phyloP scores from a whole-genome alignment of 2,329 filamentous ascomycete species.

The Beauveria sp. region DNA sequence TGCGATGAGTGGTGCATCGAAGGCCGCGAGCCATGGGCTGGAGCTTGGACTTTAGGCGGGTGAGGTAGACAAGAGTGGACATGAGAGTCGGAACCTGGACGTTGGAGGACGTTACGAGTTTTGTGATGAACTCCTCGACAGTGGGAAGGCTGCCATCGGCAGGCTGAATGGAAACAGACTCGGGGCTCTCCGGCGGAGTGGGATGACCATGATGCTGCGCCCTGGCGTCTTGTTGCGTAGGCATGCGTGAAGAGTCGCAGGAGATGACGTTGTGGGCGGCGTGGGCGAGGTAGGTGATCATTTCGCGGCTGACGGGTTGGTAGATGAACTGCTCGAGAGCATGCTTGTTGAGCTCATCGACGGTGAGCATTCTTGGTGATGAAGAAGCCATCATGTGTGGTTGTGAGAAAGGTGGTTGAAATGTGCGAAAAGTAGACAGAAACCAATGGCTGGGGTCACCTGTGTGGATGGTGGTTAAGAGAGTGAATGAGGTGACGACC shows the following conservation, averaged over 20 bases:
- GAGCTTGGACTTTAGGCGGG: conserved; percentile 72
- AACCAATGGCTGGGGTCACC: neutral
- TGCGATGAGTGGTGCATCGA: conserved; percentile 92
- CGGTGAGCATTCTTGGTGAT: conserved; percentile 32
- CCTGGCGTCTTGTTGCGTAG: conserved; percentile 28
- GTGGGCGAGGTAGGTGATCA: conserved; percentile 69
- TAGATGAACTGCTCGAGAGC: conserved; percentile 78
- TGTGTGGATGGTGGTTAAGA: neutral
- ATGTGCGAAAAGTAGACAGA: neutral
- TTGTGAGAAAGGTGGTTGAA: conserved; percentile 8
- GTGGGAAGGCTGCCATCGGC: conserved; percentile 59
- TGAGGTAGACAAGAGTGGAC: conserved; percentile 92
- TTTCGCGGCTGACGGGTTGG: conserved; percentile 63
- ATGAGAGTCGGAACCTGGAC: conserved; percentile 96
- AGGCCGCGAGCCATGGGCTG: conserved; percentile 94
- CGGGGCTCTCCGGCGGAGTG: conserved; percentile 44
- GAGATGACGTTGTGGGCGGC: conserved; percentile 73
- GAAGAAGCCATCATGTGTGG: conserved; percentile 36
- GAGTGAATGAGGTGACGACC: conserved; percentile 5
- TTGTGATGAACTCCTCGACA: conserved; percentile 84
- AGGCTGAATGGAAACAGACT: conserved; percentile 28
- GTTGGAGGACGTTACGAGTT: conserved; percentile 84
- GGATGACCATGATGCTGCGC: conserved; percentile 30
- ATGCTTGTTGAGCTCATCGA: conserved; percentile 57
- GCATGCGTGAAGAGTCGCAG: conserved; percentile 59